These are phyloP conservation scores for Harrya chromipes DNA, from an alignment of 768 basidiomycete genomes.

Conservation along the genomic window DNA sequence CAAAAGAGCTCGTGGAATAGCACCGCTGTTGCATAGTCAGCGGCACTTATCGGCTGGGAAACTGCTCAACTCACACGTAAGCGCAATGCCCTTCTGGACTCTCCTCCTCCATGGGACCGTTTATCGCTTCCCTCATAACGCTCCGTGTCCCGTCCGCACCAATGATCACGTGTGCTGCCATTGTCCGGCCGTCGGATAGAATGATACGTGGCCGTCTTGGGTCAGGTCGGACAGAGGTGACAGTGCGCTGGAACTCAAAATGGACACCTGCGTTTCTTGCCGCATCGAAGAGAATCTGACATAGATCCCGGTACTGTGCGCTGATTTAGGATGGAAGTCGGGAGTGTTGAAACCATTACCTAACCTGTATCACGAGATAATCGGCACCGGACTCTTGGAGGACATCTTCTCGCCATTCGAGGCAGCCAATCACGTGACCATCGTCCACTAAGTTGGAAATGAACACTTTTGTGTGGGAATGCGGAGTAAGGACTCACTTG, in stretches of 20 bases:
- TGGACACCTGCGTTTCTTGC: constrained; percentile 48
- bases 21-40: constrained; percentile 31
- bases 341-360: neutral
- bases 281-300: constrained; percentile 45
- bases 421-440: constrained; percentile 43
- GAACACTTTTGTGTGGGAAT: too few relatives aligned
- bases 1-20: constrained; percentile 41
- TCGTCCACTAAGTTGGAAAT: constrained; percentile 19
- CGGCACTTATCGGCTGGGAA: constrained; percentile 2
- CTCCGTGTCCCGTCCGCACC: constrained; percentile 62
- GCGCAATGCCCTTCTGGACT: constrained; percentile 33
- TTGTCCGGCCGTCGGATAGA: constrained; percentile 42
- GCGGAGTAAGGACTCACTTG: constrained; percentile 12
- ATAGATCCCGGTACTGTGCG: constrained; percentile 52
- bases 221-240: constrained; percentile 33
- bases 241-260: constrained; percentile 45
- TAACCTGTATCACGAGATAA: constrained; percentile 51
- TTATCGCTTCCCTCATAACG: constrained; percentile 35
- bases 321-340: neutral
- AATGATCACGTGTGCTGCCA: constrained; percentile 53
- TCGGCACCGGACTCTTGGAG: constrained; percentile 52
- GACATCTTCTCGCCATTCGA: constrained; percentile 49
- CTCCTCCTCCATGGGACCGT: constrained; percentile 30
- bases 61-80: constrained; percentile 41
- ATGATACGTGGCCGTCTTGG: constrained; percentile 29